phyloP scores from a whole-genome alignment of 495 filamentous ascomycete genomes.

The Trichoderma gamsii region DNA sequence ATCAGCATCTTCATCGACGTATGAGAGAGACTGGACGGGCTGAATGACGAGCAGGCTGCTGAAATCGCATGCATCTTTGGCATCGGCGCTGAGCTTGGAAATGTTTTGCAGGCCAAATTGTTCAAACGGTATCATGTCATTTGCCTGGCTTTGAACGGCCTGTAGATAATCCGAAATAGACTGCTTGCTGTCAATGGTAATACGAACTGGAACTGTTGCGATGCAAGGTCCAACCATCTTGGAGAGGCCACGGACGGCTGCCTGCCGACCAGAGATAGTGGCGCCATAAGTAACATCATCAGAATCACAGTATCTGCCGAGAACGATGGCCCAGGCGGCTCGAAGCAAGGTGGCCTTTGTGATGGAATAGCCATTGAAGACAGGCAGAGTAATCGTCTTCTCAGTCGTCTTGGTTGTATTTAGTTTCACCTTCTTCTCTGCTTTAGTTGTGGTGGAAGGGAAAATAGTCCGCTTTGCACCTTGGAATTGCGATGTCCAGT shows the following conservation, averaged over 20 bases:
- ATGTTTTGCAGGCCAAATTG: constrained; percentile 43
- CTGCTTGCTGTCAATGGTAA: constrained; percentile 18
- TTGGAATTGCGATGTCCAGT: not conserved
- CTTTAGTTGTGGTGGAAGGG: not conserved
- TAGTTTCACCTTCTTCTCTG: not conserved
- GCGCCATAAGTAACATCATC: constrained; percentile 44
- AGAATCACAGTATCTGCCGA: constrained; percentile 30
- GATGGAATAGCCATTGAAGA: constrained; percentile 12
- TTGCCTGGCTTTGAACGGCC: constrained; percentile 30
- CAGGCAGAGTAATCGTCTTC: not conserved
- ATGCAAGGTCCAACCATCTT: constrained; percentile 49
- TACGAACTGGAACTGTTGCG: constrained; percentile 51
- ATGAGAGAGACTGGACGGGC: not conserved
- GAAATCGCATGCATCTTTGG: constrained; percentile 16
- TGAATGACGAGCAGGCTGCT: constrained; percentile 5
- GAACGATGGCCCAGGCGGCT: constrained; percentile 39
- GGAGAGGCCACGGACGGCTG: constrained; percentile 38
- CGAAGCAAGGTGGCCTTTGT: constrained; percentile 35
- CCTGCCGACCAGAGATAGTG: constrained; percentile 42
- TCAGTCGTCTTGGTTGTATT: not conserved
- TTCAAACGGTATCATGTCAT: constrained; percentile 37
- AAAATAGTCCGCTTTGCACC: constrained; percentile 5
- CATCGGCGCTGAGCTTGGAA: not conserved
- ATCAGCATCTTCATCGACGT: constrained; percentile 7
- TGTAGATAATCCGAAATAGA: constrained; percentile 20